Base-by-base conservation (phyloP, 352 stramenopile species). In the Phytophthora foliorum region DNA sequence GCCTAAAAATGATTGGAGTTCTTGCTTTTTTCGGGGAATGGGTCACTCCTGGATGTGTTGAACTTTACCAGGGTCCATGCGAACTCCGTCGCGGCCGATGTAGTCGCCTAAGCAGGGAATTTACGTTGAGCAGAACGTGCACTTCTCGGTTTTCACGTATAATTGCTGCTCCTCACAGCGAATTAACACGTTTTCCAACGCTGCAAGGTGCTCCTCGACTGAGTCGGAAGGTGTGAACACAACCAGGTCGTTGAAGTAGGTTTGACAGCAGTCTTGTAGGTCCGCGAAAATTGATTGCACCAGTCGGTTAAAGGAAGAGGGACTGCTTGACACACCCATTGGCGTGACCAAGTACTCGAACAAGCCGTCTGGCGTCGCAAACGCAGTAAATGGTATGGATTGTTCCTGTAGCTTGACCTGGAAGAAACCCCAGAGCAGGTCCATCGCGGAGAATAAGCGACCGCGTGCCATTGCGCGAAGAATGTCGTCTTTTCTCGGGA, bases 21-120 rank as follows among this genome's bases (percentile, higher is more conserved):
- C 32, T 4, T 45, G 44, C 36, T 75, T 72, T 4, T 36, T 67
- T 24, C 4, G n/a, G 27, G 60, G 51, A 13, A 50, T 19, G 4
- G 48, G 52, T 38, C 63, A 67, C 21, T 54, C 34, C 5, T 39
- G 38, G 4, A 64, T 74, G n/a, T 13, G 7, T 21, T 51, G 25
- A 44, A 60, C 25, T 16, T 77, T 80, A 17, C 21, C 16, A 3
- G 62, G 63, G 36, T 72, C 69, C 31, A 72, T 59, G 0, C 59
- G n/a, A n/a, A n/a, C n/a, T n/a, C n/a, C n/a, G n/a, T n/a, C n/a
- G 69, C n/a, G 13, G 6, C 29, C 44, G 4, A 50, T 50, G 11
- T 34, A 44, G 42, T 66, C 46, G 32, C 58, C 36, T 1, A 66
- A 38, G n/a, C 58, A 59, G 6, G 58, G 58, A 9, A 58, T 59